Evolutionary conservation across 139 green algal genomes (phyloP), one percentile per base, ranked within the genome.

Genomic region (Chlamydomonas sp.): DNA sequence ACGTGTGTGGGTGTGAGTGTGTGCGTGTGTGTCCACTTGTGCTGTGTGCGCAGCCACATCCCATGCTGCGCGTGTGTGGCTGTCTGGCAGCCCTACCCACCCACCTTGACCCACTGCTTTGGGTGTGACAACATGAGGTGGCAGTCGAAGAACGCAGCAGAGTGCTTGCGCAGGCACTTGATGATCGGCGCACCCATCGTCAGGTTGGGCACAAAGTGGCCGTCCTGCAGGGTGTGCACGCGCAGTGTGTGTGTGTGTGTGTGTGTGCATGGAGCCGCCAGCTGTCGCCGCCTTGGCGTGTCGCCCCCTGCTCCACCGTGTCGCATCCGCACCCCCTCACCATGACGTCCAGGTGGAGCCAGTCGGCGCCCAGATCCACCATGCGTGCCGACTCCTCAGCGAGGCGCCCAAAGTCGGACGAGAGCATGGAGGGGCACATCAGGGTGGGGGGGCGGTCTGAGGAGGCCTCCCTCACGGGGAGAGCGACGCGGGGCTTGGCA

Each of bases 181-280:
- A 96, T 83, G 4, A 98, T 84, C 0, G 91, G 90, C 3, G 88
- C 77, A 4, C 92, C 92, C 24, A 98, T 83, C 0, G 92, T 98
- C 16, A 98, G 77, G 77, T 97, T 97, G 20, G 88, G 89, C 10
- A 98, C 92, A 74, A 98, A 96, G 73, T 97, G 88, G 3, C 92
- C 95, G 71, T 95, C 83, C 81, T 87, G 70, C 3, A 36, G 13
- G 20, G 34, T 10, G 47, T 43, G 60, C 33, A 67, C 20, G 34
- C 60, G 47, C 30, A 67, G n/a, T n/a, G n/a, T n/a, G n/a, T n/a
- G n/a, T n/a, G n/a, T n/a, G n/a, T n/a, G n/a, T n/a, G n/a, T n/a
- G n/a, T n/a, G n/a, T n/a, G n/a, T n/a, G n/a, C n/a, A n/a, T n/a
- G n/a, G n/a, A n/a, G n/a, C n/a, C n/a, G n/a, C n/a, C n/a, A n/a